Evolutionary conservation across 768 basidiomycete species (phyloP), one percentile per base, ranked within the genome.

Genomic region (Arthromyces matolae): DNA sequence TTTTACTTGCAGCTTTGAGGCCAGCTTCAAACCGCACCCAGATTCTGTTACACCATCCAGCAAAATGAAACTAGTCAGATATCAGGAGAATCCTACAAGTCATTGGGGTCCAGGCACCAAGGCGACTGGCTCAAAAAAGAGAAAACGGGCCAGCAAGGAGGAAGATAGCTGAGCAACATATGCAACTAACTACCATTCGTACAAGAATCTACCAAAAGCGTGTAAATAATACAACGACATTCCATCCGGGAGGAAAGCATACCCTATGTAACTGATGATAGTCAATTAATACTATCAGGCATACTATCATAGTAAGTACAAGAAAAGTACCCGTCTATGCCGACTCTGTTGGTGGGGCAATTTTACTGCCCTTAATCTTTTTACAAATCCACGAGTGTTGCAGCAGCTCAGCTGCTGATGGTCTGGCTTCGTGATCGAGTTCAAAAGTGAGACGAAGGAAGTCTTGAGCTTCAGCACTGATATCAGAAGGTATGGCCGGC

Each of bases 91-190:
- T 60, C 96, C 95, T 4, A 76, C 81, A n/a, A 76, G 82, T 2
- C 77, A 96, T 63, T 99, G 96, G 96, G 95, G 95, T 0, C 96
- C 95, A 0, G 88, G 80, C 13, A 75, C 77, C 44, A 85, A 76
- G 58, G 86, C 87, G 4, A 54, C 51, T 19, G 57, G 36, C 60
- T 71, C 52, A 38, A 49, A 60, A 24, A 72, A 78, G 62, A 64
- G 75, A 39, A 79, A 77, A 54, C 64, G 74, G 14, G 62, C 58
- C 0, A 58, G n/a, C n/a, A n/a, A n/a, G n/a, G n/a, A 65, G 35
- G 61, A 65, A 9, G 57, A 55, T 23, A 48, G 53, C 31, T 49
- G 19, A 48, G 22, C 14, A 14, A 13, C n/a, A 1, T 38, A 22
- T 29, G 16, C 29, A 29, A 34, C 22, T 32, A 19, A 31, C 34